Percentiles rank a stretch among this genome's conserved stretches.
Conservation (phyloP, 2,329 filamentous ascomycete genomes). For the Penicillium brasilianum region DNA sequence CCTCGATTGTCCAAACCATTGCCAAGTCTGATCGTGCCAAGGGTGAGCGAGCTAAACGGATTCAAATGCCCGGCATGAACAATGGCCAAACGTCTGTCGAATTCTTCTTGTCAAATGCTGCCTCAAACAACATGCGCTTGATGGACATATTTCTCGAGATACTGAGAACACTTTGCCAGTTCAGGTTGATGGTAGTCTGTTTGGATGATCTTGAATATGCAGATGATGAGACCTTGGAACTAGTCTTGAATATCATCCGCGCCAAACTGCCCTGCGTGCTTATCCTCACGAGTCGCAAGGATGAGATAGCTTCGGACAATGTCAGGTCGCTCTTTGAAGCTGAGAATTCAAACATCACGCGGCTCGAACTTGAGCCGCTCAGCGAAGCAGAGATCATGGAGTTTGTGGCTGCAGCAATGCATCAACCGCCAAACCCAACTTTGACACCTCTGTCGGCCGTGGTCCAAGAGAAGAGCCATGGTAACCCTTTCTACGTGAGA, state of each 20-base stretch:
- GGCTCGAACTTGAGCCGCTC: conserved; percentile 73
- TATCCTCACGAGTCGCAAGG: conserved; percentile 75
- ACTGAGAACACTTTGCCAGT: conserved; percentile 76
- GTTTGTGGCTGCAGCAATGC: conserved; percentile 82
- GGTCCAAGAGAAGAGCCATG: conserved; percentile 84
- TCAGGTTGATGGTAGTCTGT: conserved; percentile 87
- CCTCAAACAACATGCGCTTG: conserved; percentile 66
- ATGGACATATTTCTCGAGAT: conserved; percentile 90
- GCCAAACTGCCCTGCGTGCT: conserved; percentile 81
- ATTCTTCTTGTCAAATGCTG: conserved; percentile 47
- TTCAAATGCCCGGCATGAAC: conserved; percentile 41
- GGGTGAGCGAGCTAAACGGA: conserved; percentile 37
- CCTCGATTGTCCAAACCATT: conserved; percentile 36
- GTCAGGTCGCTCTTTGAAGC: conserved; percentile 49
- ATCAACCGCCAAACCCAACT: conserved; percentile 69
- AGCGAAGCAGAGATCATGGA: conserved; percentile 78
- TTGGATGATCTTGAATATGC: conserved; percentile 91
- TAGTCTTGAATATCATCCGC: conserved; percentile 79
- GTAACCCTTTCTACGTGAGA: conserved; percentile 88
- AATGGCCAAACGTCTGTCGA: conserved; percentile 45
- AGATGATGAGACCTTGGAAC: conserved; percentile 82
- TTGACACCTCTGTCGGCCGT: conserved; percentile 79
- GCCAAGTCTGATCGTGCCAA: conserved; percentile 39
- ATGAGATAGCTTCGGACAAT: conserved; percentile 62
- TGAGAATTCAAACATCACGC: conserved; percentile 65